Base-by-base conservation (phyloP, 768 basidiomycete genomes). In the Wakefieldia striispora region DNA sequence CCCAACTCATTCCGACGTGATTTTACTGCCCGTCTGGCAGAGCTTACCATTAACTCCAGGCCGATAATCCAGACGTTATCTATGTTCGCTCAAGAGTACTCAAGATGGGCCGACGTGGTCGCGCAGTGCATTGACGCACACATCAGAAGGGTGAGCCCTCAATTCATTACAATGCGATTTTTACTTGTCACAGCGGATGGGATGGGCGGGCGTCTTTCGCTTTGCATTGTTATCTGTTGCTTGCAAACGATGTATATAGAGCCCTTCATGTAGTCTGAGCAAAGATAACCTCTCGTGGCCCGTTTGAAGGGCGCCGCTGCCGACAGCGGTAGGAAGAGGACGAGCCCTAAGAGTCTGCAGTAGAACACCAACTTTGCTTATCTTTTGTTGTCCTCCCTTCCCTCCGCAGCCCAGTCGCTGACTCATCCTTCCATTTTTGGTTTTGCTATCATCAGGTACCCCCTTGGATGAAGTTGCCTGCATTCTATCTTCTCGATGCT, bases 401-500 rank as follows among this genome's bases (percentile, higher is more conserved):
- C 41, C 56, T 47, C 51, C 45, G 53, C 60, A 55, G 53, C 55
- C 56, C 46, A 53, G 70, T 42, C 41, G 85, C 84, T 90, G 83
- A 90, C 87, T 85, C 72, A 86, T 80, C 58, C 70, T 73, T 53
- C 64, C 55, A 36, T 62, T 70, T 58, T 55, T 52, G 55, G 60
- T n/a, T 43, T 62, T 40, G 29, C 55, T 58, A 51, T 51, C 50
- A 33, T 64, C 71, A 98, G 95, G 92, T 93, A 12, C 84, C 85
- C 17, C 82, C 88, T 19, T 86, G 83, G 76, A 86, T 90, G 78
- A 95, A 97, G 71, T 76, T 99, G 8, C 95, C 97, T 1, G 80
- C 88, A 0, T 93, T 97, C 60, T 99, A 98, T 65, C 80, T 98
- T 7, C 77, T 99, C 63, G 97, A 98, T 64, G 95, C 95, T 13